These are phyloP conservation scores for Phoma sp. DNA, from an alignment of 2,329 filamentous ascomycete genomes.

Conservation along the genomic window DNA sequence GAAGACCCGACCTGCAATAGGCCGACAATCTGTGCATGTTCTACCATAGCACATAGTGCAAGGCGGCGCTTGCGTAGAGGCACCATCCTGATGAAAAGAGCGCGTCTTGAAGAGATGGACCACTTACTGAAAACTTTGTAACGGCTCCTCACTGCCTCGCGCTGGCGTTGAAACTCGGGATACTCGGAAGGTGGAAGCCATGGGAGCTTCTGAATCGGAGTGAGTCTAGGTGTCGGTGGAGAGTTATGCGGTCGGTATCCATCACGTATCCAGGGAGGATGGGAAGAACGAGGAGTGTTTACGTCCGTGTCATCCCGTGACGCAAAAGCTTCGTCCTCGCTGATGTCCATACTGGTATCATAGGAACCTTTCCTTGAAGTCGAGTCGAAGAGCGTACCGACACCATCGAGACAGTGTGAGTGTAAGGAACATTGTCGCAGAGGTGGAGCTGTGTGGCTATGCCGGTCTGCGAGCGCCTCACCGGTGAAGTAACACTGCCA, in stretches of 20 bases:
- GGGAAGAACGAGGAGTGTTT: background rate
- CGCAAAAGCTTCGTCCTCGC: slow-evolving; percentile 4
- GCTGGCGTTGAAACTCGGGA: background rate
- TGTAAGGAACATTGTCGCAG: background rate
- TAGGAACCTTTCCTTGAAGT: background rate
- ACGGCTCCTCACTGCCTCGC: background rate
- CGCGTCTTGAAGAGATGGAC: background rate
- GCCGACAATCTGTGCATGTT: background rate
- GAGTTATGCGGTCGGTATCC: background rate
- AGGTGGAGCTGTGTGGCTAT: background rate
- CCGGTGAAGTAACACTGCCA: background rate
- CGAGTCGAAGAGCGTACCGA: background rate
- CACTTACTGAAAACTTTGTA: background rate
- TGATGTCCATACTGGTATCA: background rate
- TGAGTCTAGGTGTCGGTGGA: background rate
- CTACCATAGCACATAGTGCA: background rate
- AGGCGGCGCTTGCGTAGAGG: background rate
- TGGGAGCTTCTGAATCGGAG: background rate
- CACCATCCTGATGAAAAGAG: background rate
- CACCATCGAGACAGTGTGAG: background rate
- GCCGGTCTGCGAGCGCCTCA: background rate
- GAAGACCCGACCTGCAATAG: background rate
- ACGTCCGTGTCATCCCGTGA: background rate
- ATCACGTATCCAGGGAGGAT: background rate
- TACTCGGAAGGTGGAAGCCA: background rate